Evolutionary conservation across 1,139 yeast genomes (phyloP).

Genomic region (Sugiyamaella pinicola): DNA sequence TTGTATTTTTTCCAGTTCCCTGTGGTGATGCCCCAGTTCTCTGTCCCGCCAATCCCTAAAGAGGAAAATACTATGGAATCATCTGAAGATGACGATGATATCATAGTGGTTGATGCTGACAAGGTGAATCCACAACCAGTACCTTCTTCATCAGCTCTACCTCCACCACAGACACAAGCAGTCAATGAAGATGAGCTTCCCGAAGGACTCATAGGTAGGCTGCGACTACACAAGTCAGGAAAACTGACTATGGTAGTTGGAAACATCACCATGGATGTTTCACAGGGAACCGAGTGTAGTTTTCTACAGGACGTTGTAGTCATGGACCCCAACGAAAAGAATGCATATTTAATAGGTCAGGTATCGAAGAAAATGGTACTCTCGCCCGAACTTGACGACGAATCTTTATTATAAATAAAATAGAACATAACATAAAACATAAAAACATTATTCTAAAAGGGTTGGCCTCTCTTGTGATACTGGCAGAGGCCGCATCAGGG

Average conservation of each 20-base stretch:
- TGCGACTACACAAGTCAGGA: slow-evolving; percentile 81
- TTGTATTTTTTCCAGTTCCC: slow-evolving; percentile 74
- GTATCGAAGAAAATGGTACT: slow-evolving; percentile 59
- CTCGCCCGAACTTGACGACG: slow-evolving; percentile 46
- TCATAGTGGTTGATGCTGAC: slow-evolving; percentile 27
- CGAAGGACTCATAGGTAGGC: slow-evolving; percentile 66
- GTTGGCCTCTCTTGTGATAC: background rate
- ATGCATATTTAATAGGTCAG: slow-evolving; percentile 62
- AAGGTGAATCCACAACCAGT: slow-evolving; percentile 8
- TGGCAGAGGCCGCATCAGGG: background rate
- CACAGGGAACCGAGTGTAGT: slow-evolving; percentile 71
- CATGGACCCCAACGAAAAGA: slow-evolving; percentile 53
- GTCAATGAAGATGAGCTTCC: slow-evolving; percentile 30
- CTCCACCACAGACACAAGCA: too few relatives aligned
- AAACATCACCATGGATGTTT: slow-evolving; percentile 64
- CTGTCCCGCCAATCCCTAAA: slow-evolving; percentile 20
- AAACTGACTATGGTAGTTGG: slow-evolving; percentile 75
- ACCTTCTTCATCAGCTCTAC: background rate
- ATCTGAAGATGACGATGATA: slow-evolving; percentile 24
- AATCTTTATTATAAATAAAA: slow-evolving; percentile 9
- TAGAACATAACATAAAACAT: background rate
- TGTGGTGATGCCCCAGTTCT: slow-evolving; percentile 60
- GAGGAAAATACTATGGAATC: slow-evolving; percentile 2
- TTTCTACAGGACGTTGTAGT: slow-evolving; percentile 75
- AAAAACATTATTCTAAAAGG: too few relatives aligned